Conservation (phyloP, 768 basidiomycete species). For the Lactarius quietus region DNA sequence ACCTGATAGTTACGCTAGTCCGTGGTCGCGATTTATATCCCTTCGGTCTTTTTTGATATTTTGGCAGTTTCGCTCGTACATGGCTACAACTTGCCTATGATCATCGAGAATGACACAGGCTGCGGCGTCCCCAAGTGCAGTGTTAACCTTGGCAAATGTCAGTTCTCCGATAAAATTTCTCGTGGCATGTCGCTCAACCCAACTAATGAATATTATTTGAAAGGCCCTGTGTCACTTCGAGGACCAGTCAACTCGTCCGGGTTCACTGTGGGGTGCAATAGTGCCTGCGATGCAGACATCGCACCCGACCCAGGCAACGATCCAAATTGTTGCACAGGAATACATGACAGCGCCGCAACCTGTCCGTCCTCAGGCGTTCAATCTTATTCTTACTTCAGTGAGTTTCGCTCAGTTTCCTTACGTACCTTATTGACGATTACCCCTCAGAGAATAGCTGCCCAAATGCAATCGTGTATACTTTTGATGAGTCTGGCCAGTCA, state of each 20-base stretch:
- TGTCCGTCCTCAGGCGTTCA: no score
- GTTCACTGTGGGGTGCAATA: constrained; percentile 43
- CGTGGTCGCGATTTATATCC: not conserved
- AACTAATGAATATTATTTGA: not conserved
- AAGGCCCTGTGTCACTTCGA: constrained; percentile 39
- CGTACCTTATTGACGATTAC: not conserved
- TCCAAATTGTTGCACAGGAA: no score
- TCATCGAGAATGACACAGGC: constrained; percentile 33
- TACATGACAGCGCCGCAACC: no score
- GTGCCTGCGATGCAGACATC: constrained; percentile 39
- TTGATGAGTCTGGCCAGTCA: constrained; percentile 45
- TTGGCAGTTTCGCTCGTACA: constrained; percentile 32
- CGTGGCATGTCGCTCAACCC: no score
- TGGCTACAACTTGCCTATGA: constrained; percentile 36
- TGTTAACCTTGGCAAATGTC: constrained; percentile 38
- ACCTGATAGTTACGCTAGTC: constrained; percentile 35
- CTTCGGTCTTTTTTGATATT: constrained; percentile 9
- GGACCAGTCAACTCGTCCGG: constrained; percentile 36
- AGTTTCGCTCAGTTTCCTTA: no score
- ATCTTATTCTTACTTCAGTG: no score
- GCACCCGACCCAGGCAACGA: no score
- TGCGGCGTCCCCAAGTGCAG: constrained; percentile 37
- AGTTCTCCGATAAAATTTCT: not conserved
- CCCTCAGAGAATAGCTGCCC: constrained; percentile 41
- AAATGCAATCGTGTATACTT: constrained; percentile 50